These are phyloP conservation scores for Verbena officinalis DNA, from an alignment of 257 asterid species.

Conservation along the genomic window DNA sequence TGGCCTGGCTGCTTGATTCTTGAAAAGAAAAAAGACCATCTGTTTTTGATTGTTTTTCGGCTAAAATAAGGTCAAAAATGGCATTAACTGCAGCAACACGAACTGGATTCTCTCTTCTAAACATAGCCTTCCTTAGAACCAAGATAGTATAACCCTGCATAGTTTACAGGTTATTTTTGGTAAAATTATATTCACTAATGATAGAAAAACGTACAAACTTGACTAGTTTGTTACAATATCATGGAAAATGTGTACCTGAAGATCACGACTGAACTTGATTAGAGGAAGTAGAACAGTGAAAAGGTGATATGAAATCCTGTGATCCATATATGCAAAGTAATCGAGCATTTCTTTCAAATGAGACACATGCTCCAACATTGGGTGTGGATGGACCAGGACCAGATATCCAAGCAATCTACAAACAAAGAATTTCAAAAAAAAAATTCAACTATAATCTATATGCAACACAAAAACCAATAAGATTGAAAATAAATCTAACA, in stretches of 20 bases:
- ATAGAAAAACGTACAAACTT: background rate
- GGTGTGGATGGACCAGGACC: constrained; percentile 60
- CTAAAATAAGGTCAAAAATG: constrained; percentile 68
- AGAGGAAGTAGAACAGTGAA: constrained; percentile 69
- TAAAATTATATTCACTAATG: constrained; percentile 6
- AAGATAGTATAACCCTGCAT: constrained; percentile 70
- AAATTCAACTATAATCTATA: constrained; percentile 24
- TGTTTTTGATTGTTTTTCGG: constrained; percentile 59
- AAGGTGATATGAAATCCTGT: constrained; percentile 58
- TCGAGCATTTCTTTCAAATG: constrained; percentile 90
- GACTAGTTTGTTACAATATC: background rate
- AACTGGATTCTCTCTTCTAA: constrained; percentile 77
- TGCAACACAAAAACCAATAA: constrained; percentile 26
- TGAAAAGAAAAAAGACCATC: constrained; percentile 68
- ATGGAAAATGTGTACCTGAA: constrained; percentile 59
- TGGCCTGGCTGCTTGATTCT: constrained; percentile 92
- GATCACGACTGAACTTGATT: constrained; percentile 59
- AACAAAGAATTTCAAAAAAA: constrained; percentile 10
- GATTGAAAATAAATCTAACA: constrained; percentile 14
- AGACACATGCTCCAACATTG: constrained; percentile 67
- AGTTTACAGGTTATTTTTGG: constrained; percentile 22
- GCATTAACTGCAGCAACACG: constrained; percentile 73
- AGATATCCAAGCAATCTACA: constrained; percentile 68
- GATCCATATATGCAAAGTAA: constrained; percentile 75
- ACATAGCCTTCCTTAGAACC: constrained; percentile 87